Percentiles rank a stretch among this genome's conserved stretches.
These are phyloP conservation scores for Mycena rosella DNA, from an alignment of 768 basidiomycete genomes.

Conservation along the genomic window DNA sequence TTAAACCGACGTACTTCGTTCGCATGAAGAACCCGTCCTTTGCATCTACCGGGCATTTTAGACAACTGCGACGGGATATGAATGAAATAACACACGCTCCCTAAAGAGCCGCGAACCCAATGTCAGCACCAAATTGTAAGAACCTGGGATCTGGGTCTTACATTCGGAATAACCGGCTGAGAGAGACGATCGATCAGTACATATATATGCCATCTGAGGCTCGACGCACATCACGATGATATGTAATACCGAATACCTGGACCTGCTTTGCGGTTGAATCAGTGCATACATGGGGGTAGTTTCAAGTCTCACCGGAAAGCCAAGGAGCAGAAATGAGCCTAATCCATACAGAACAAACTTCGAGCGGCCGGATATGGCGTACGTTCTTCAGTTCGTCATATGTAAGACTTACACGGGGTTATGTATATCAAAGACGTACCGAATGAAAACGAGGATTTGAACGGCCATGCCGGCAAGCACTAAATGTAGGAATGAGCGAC, in stretches of 20 bases:
- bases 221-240: too few relatives aligned
- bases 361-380: slow-evolving; percentile 26
- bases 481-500: background rate
- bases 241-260: slow-evolving; percentile 23
- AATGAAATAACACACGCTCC: slow-evolving; percentile 18
- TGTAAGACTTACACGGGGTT: background rate
- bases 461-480: slow-evolving; percentile 27
- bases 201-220: too few relatives aligned
- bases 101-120: background rate
- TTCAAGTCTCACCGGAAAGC: slow-evolving; percentile 27
- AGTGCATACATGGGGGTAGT: too few relatives aligned
- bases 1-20: slow-evolving; percentile 18
- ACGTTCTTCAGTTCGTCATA: too few relatives aligned
- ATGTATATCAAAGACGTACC: slow-evolving; percentile 3
- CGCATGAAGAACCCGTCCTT: slow-evolving; percentile 16
- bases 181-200: too few relatives aligned
- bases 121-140: too few relatives aligned
- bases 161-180: too few relatives aligned
- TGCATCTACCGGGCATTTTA: slow-evolving; percentile 10
- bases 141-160: too few relatives aligned
- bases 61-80: background rate
- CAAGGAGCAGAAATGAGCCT: slow-evolving; percentile 14
- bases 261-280: too few relatives aligned
- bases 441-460: slow-evolving; percentile 18
- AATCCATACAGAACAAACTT: slow-evolving; percentile 1